Evolutionary conservation across 495 filamentous ascomycete species (phyloP), one percentile per base, ranked within the genome.

Genomic region (Penicillium steckii): DNA sequence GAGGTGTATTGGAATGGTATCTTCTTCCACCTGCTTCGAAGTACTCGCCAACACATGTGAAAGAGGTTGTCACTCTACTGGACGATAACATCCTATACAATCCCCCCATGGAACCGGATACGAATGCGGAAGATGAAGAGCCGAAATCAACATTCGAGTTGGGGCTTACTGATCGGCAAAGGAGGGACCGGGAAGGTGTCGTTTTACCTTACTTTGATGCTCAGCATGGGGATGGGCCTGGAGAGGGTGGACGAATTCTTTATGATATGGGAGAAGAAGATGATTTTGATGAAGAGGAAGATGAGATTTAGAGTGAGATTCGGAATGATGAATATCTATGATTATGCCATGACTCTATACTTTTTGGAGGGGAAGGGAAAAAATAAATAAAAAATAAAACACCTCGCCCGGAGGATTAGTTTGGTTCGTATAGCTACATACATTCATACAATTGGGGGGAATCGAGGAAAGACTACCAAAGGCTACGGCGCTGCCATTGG

Each of bases 231-330:
- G 73, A 85, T 30, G 85, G 85, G 0, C 88, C 88, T 10, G 90
- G 93, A 10, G 88, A 90, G 25, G 86, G 86, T 15, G 94, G 95
- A 0, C 78, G 92, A 54, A 98, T 98, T 46, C 62, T 98, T 60
- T 97, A 97, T 72, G 92, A 96, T 46, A 94, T 97, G 86, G 94
- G 93, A 24, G 81, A 82, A 46, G 95, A 96, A 74, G 94, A 98
- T 74, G 95, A 98, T 70, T 98, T 96, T 69, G 94, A 98, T 64
- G 94, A 97, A 54, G 95, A 97, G 71, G 95, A 98, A 65, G 94
- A 98, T 77, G 95, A 98, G 70, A 91, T 97, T 46, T 96, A 65
- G 70, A 69, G n/a, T n/a, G n/a, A n/a, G n/a, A 22, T 25, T 45
- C 17, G 12, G 42, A 32, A 22, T 23, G 17, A 32, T 29, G 56